These are phyloP conservation scores for Aphanoascus verrucosus DNA, from an alignment of 2,329 filamentous ascomycete species.

Conservation along the genomic window DNA sequence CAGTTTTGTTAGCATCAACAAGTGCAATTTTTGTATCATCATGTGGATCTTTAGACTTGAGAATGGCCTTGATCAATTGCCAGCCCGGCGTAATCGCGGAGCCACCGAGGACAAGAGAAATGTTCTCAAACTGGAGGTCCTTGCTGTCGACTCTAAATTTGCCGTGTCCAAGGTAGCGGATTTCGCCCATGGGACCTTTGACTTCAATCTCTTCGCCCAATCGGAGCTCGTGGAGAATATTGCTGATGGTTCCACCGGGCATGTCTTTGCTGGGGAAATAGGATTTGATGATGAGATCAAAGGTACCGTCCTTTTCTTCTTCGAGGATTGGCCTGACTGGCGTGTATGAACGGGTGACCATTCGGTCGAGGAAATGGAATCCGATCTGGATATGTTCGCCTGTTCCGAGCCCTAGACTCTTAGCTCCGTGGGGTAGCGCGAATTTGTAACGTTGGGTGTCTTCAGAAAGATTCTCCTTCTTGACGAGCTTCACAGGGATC, in stretches of 20 bases:
- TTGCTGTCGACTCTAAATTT: constrained; percentile 38
- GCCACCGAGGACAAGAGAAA: constrained; percentile 43
- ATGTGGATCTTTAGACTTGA: constrained; percentile 20
- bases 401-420: constrained; percentile 40
- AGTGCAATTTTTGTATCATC: constrained; percentile 35
- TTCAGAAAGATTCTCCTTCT: constrained; percentile 32
- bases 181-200: constrained; percentile 43
- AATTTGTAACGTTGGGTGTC: constrained; percentile 42
- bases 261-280: constrained; percentile 41
- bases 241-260: constrained; percentile 45
- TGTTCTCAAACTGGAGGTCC: constrained; percentile 33
- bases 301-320: constrained; percentile 34
- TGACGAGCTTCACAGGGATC: constrained; percentile 36
- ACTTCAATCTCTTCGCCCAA: constrained; percentile 43
- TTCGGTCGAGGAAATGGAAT: constrained; percentile 43
- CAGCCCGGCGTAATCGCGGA: constrained; percentile 45
- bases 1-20: constrained; percentile 41
- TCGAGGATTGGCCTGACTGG: constrained; percentile 36
- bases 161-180: constrained; percentile 40
- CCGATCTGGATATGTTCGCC: constrained; percentile 46
- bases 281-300: constrained; percentile 43
- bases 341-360: constrained; percentile 44
- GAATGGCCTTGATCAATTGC: constrained; percentile 38
- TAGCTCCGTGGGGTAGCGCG: constrained; percentile 30
- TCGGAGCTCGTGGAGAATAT: constrained; percentile 43